Base-by-base conservation (phyloP, 2,329 filamentous ascomycete species). In the Lachnellula cervina region DNA sequence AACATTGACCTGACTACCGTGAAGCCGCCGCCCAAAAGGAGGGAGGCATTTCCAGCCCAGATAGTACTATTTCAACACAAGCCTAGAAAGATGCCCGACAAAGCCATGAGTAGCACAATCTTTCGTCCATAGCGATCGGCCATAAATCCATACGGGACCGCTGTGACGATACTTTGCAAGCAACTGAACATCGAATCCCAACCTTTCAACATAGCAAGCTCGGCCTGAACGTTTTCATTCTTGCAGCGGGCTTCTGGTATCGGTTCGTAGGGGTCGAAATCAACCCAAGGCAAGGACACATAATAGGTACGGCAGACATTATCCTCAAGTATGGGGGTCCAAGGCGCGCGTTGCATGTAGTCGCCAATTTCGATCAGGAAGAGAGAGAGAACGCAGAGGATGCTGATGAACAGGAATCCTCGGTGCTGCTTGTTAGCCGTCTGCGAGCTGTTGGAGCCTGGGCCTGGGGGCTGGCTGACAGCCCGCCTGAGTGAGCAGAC, bases 161-260 rank as follows among this genome's bases (percentile, higher is more conserved):
- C 53, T 17, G 52, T 25, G 9, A 60, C 25, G 16, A 63, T 60
- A 76, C 75, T 73, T 9, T 79, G 75, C 4, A 81, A 64, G 55
- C 74, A 74, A 35, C 79, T 74, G 32, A 79, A 69, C 1, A 76
- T 74, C 19, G 68, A 59, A 44, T 69, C 62, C 72, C 77, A 79
- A 0, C 79, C 80, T 42, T 73, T 71, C 17, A 83, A 68, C 71
- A 77, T 75, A 13, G 80, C 79, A 44, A 84, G 69, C 19, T 74
- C 72, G 25, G 74, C 72, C 61, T 83, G 80, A 0, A 84, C 77
- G 2, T 70, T 66, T 0, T 71, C 64, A 3, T 67, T 65, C 63
- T 83, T 83, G 69, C 81, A 83, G 17, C 72, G 69, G 45, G 70
- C 64, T 54, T 80, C 77, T 2, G 68, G 68, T 51, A 64, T 68